These are phyloP conservation scores for Penicillium sclerotigenum DNA, from an alignment of 2,329 filamentous ascomycete species.

Conservation along the genomic window DNA sequence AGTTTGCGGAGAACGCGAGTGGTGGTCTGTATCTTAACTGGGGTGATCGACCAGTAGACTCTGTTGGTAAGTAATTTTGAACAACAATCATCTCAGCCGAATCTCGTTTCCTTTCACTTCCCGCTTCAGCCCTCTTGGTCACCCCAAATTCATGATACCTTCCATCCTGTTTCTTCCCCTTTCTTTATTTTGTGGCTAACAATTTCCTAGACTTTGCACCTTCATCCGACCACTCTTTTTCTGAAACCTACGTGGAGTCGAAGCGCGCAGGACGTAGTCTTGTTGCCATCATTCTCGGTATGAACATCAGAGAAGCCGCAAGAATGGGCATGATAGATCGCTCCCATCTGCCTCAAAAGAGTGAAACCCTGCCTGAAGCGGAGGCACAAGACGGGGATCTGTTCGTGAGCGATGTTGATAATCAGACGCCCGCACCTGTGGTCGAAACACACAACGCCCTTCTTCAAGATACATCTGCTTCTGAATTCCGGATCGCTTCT, in stretches of 20 bases:
- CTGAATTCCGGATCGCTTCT: slow-evolving; percentile 14
- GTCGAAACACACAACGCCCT: slow-evolving; percentile 12
- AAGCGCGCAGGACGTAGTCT: slow-evolving; percentile 56
- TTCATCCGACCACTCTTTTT: slow-evolving; percentile 53
- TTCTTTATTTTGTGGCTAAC: neutral
- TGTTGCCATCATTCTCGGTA: slow-evolving; percentile 57
- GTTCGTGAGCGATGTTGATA: slow-evolving; percentile 40
- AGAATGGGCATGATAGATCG: slow-evolving; percentile 50
- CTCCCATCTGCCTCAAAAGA: slow-evolving; percentile 32
- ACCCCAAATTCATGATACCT: neutral
- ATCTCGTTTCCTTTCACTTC: neutral
- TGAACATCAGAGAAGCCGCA: slow-evolving; percentile 52
- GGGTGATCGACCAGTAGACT: slow-evolving; percentile 45
- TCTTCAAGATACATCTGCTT: slow-evolving; percentile 10
- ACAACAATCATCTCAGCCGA: neutral
- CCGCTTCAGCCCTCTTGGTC: neutral
- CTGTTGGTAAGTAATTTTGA: slow-evolving; percentile 39
- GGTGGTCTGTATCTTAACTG: slow-evolving; percentile 53
- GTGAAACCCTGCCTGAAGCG: slow-evolving; percentile 23
- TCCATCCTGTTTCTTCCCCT: neutral
- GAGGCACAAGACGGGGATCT: slow-evolving; percentile 32
- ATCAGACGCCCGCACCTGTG: slow-evolving; percentile 26
- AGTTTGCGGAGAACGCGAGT: slow-evolving; percentile 46
- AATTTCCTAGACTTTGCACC: slow-evolving; percentile 38
- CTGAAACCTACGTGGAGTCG: slow-evolving; percentile 53